phyloP scores from a whole-genome alignment of 2,329 filamentous ascomycete genomes.

The Akanthomyces lecanii region DNA sequence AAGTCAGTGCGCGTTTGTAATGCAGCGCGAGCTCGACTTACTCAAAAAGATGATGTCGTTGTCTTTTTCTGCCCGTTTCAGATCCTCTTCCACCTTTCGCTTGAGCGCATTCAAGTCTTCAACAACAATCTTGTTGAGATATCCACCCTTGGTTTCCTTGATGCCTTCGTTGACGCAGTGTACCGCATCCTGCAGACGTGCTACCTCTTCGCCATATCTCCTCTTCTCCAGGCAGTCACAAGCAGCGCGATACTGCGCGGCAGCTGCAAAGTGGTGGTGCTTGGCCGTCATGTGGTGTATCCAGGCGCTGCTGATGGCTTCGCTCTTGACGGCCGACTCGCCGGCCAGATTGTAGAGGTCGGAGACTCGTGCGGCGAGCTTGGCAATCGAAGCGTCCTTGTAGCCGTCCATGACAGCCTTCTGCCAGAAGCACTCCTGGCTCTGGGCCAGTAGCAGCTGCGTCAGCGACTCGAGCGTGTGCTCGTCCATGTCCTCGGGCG shows the following conservation, averaged over 20 bases:
- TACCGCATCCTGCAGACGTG: slow-evolving; percentile 76
- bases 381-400: slow-evolving; percentile 88
- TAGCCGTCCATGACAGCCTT: slow-evolving; percentile 92
- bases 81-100: slow-evolving; percentile 74
- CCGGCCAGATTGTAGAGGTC: slow-evolving; percentile 84
- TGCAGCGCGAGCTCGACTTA: slow-evolving; percentile 33
- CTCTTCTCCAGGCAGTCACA: slow-evolving; percentile 89
- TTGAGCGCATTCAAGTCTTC: slow-evolving; percentile 82
- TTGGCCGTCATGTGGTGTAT: slow-evolving; percentile 98
- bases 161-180: slow-evolving; percentile 80
- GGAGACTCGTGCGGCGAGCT: slow-evolving; percentile 82
- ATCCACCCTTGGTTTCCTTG: slow-evolving; percentile 68
- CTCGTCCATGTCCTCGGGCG: slow-evolving; percentile 93
- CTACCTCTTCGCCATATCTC: slow-evolving; percentile 93
- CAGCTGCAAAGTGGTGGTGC: slow-evolving; percentile 93
- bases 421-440: slow-evolving; percentile 97
- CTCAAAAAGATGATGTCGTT: slow-evolving; percentile 93
- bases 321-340: slow-evolving; percentile 82
- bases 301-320: slow-evolving; percentile 89
- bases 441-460: slow-evolving; percentile 83
- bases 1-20: slow-evolving; percentile 20
- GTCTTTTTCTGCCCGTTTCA: slow-evolving; percentile 91
- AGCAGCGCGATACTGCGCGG: slow-evolving; percentile 87
- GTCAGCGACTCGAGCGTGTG: slow-evolving; percentile 79
- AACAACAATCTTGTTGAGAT: slow-evolving; percentile 75